Conservation (phyloP, 192 early-diverging fungal species). For the Coemansia reversa region DNA sequence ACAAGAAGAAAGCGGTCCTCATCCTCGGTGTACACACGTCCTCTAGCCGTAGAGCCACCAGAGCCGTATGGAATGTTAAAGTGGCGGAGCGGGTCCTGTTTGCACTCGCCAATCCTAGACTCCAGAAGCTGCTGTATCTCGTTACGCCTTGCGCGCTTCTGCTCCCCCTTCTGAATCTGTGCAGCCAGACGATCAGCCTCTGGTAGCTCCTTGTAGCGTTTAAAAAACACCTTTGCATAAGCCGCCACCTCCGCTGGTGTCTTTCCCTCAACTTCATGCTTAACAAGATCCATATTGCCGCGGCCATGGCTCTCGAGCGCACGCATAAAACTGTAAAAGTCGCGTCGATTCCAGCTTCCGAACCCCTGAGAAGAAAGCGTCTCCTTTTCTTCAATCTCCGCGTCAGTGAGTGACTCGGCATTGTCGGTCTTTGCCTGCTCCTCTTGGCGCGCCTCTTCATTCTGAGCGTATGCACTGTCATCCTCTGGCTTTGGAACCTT, state of each 20-base stretch:
- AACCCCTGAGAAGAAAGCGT: conserved; percentile 69
- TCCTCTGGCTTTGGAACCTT: conserved; percentile 58
- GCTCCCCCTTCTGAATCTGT: conserved; percentile 89
- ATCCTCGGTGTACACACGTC: conserved; percentile 87
- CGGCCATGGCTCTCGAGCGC: conserved; percentile 85
- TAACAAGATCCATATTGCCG: conserved; percentile 70
- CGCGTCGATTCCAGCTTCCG: conserved; percentile 85
- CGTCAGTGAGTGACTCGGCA: conserved; percentile 88
- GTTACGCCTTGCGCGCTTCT: conserved; percentile 69
- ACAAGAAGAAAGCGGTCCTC: conserved; percentile 97
- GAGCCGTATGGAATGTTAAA: conserved; percentile 86
- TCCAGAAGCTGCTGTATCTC: conserved; percentile 83
- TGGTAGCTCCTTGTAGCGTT: conserved; percentile 80
- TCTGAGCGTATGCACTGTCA: conserved; percentile 52
- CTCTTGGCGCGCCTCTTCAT: conserved; percentile 62
- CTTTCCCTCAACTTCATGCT: conserved; percentile 90
- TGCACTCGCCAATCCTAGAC: conserved; percentile 65
- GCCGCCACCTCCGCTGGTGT: conserved; percentile 77
- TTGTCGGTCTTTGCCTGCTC: conserved; percentile 85
- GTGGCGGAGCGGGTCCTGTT: conserved; percentile 82
- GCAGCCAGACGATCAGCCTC: conserved; percentile 85
- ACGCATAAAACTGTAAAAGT: conserved; percentile 84
- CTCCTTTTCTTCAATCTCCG: conserved; percentile 81
- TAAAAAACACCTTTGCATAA: conserved; percentile 89
- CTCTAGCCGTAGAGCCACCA: conserved; percentile 65